Conservation (phyloP, 208 protist species). For the Acanthamoeba lenticulata region DNA sequence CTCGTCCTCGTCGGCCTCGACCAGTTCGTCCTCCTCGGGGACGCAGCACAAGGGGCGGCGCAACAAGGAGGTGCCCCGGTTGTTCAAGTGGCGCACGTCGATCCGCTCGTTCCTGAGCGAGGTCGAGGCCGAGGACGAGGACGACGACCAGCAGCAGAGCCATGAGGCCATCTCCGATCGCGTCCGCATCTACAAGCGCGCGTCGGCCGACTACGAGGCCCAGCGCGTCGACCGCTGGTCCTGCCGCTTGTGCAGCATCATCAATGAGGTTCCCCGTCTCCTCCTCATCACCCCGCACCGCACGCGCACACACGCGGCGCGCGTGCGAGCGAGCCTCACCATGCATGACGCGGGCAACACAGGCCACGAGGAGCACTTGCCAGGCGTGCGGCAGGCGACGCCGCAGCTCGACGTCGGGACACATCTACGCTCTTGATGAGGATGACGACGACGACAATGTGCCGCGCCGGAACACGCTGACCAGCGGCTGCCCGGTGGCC, state of each 20-base stretch:
- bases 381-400: conserved; percentile 2
- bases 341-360: neutral
- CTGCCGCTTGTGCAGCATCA: neutral
- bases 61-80: neutral
- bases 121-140: neutral
- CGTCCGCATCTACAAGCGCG: conserved; percentile 12
- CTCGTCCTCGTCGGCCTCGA: neutral
- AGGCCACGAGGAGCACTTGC: neutral
- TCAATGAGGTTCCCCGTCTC: neutral
- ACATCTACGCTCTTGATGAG: neutral
- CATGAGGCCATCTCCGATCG: neutral
- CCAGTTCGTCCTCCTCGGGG: neutral
- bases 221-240: conserved; percentile 17
- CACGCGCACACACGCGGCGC: neutral
- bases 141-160: neutral
- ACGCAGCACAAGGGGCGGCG: neutral
- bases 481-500: neutral
- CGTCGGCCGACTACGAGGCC: conserved; percentile 7
- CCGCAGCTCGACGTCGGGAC: neutral
- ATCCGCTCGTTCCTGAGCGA: neutral
- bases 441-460: neutral
- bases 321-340: no score
- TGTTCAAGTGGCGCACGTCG: conserved; percentile 7
- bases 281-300: no score
- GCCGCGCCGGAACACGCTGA: neutral